Conservation (phyloP, 192 early-diverging fungal genomes). For the Coemansia aciculifera region DNA sequence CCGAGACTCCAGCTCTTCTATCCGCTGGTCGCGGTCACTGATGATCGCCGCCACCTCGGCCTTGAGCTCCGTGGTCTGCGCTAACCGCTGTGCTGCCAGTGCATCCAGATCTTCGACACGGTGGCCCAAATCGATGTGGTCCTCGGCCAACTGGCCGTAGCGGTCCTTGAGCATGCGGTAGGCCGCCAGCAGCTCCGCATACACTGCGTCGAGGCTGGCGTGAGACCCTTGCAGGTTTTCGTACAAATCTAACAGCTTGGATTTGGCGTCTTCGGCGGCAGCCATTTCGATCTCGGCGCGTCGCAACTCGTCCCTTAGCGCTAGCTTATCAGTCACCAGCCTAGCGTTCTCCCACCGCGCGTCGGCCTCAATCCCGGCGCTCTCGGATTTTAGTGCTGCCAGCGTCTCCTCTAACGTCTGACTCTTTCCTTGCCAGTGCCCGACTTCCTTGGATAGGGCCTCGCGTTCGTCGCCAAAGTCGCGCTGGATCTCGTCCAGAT, state of each 20-base stretch:
- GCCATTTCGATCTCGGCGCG: constrained; percentile 50
- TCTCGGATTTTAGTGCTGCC: constrained; percentile 20
- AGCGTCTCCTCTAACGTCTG: constrained; percentile 38
- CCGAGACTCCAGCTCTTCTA: constrained; percentile 16
- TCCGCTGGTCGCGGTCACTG: neutral
- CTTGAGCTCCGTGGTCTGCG: constrained; percentile 13
- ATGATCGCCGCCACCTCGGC: neutral
- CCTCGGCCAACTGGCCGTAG: constrained; percentile 29
- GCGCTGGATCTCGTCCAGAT: constrained; percentile 52
- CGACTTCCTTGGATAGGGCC: constrained; percentile 40
- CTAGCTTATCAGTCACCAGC: constrained; percentile 51
- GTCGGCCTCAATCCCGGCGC: constrained; percentile 43
- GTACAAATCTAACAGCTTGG: constrained; percentile 39
- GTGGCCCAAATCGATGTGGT: constrained; percentile 12
- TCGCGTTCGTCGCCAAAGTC: constrained; percentile 52
- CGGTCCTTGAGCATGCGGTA: constrained; percentile 46
- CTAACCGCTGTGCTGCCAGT: neutral
- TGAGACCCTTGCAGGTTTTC: constrained; percentile 40
- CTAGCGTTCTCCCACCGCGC: constrained; percentile 43
- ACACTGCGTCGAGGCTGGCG: constrained; percentile 32
- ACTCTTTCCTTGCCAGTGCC: constrained; percentile 47
- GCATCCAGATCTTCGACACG: constrained; percentile 15
- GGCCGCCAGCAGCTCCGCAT: constrained; percentile 40
- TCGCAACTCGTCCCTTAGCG: constrained; percentile 48
- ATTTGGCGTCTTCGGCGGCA: constrained; percentile 36